A percentile compares a stretch with the other conserved stretches of the same genome.
Conservation (phyloP, 2,329 filamentous ascomycete species). For the Sporothrix brasiliensis region DNA sequence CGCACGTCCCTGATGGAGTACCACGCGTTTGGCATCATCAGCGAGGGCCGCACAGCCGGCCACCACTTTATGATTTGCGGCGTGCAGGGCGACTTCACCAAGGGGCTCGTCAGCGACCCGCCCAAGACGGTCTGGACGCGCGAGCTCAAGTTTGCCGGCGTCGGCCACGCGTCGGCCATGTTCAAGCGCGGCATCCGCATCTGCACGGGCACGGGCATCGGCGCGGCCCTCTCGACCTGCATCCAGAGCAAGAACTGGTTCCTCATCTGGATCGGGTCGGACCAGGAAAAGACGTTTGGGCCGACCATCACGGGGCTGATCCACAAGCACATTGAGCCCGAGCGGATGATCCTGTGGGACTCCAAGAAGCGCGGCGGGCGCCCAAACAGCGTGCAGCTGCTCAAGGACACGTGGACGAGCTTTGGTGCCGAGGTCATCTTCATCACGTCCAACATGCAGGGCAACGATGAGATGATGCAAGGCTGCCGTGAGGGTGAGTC, state of each 20-base stretch:
- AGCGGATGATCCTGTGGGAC: conserved; percentile 50
- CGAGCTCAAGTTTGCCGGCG: conserved; percentile 49
- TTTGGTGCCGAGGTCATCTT: conserved; percentile 50
- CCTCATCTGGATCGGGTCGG: conserved; percentile 49
- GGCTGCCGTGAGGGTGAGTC: conserved; percentile 46
- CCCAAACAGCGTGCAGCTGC: conserved; percentile 45
- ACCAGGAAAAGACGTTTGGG: conserved; percentile 49
- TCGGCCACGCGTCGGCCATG: conserved; percentile 49
- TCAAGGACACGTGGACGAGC: conserved; percentile 46
- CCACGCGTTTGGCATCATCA: conserved; percentile 49
- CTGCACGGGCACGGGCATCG: conserved; percentile 49
- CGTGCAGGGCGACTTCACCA: conserved; percentile 49
- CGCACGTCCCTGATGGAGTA: conserved; percentile 50
- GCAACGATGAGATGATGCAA: conserved; percentile 51
- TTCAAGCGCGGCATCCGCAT: conserved; percentile 49
- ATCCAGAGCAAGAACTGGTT: conserved; percentile 49
- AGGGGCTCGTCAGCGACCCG: conserved; percentile 46
- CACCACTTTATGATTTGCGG: conserved; percentile 50
- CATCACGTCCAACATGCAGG: conserved; percentile 48
- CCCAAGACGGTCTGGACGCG: conserved; percentile 48
- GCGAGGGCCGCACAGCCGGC: conserved; percentile 44
- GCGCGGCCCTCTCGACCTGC: conserved; percentile 48
- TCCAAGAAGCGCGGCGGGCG: conserved; percentile 48
- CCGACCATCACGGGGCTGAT: conserved; percentile 47
- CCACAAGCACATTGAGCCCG: conserved; percentile 46